Percentiles rank a stretch among this genome's conserved stretches.
Conservation (phyloP, 306 rosid genomes). For the Fragaria vesca region DNA sequence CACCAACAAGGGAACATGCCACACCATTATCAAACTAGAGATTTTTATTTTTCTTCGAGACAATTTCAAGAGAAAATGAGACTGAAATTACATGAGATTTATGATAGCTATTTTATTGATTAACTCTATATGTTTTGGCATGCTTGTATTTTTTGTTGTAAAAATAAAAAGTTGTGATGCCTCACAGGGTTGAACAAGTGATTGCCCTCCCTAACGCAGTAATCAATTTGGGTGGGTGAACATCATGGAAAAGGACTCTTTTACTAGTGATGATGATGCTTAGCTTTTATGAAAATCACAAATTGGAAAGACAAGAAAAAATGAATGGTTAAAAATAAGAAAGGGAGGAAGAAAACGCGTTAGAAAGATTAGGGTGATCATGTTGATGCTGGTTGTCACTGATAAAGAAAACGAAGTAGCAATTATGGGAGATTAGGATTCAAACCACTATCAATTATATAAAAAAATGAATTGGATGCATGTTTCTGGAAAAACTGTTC, state of each 20-base stretch:
- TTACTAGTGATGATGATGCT: background rate
- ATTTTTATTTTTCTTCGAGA: too few species aligned
- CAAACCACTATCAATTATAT: conserved; percentile 37
- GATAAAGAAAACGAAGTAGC: conserved; percentile 19
- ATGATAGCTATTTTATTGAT: too few species aligned
- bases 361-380: background rate
- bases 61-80: too few species aligned
- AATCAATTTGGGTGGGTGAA: background rate
- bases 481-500: background rate
- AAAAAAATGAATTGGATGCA: conserved; percentile 7
- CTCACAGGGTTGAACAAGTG: background rate
- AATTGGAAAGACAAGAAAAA: background rate
- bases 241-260: background rate
- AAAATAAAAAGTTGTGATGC: background rate
- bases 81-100: too few species aligned
- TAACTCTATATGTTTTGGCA: too few species aligned
- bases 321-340: background rate
- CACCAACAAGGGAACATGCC: too few species aligned
- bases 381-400: conserved; percentile 30
- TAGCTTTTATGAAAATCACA: background rate
- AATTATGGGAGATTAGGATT: conserved; percentile 33
- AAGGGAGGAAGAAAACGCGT: background rate
- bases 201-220: background rate
- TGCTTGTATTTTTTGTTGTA: background rate
- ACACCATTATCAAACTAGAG: too few species aligned